A percentile compares a stretch with the other conserved stretches of the same genome.
phyloP scores from a whole-genome alignment of 208 protist genomes.

The Leishmania turanica region DNA sequence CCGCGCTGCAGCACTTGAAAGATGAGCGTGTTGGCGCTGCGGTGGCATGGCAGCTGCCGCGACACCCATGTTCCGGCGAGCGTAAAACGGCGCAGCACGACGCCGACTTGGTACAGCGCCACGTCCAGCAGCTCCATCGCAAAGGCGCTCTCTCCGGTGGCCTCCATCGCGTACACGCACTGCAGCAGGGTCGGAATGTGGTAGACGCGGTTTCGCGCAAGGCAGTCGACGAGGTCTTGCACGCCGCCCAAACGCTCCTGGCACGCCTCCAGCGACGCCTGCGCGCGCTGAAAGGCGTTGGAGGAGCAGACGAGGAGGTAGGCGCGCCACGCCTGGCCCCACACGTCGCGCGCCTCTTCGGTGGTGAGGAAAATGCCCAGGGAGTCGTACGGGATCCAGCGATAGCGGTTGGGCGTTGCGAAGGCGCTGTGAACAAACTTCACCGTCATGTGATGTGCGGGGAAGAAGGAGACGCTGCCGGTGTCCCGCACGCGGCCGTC shows the following conservation, averaged over 20 bases:
- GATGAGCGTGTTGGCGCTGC: conserved; percentile 48
- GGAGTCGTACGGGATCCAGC: conserved; percentile 78
- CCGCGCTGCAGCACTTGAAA: conserved; percentile 61
- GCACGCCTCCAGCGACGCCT: conserved; percentile 38
- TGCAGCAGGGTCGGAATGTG: conserved; percentile 84
- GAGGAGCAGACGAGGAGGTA: conserved; percentile 54
- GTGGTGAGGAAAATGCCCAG: conserved; percentile 55
- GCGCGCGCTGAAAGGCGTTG: conserved; percentile 46
- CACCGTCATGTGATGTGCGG: conserved; percentile 44
- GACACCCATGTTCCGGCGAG: conserved; percentile 58
- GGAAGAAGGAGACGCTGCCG: conserved; percentile 62
- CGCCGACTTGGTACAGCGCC: conserved; percentile 79
- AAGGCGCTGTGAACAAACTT: conserved; percentile 63
- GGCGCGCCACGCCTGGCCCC: conserved; percentile 11
- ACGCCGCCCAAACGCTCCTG: conserved; percentile 36
- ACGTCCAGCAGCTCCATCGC: conserved; percentile 72
- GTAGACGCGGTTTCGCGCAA: conserved; percentile 55
- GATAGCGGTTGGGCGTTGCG: conserved; percentile 77
- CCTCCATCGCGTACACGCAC: conserved; percentile 60
- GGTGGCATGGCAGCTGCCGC: conserved; percentile 43
- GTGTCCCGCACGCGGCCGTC: conserved; percentile 54
- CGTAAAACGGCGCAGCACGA: conserved; percentile 60
- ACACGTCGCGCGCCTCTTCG: conserved; percentile 11
- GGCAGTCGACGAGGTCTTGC: conserved; percentile 58
- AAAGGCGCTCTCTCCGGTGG: conserved; percentile 54